Conservation (phyloP, 2,329 filamentous ascomycete species). For the Raffaelea ambrosiae region DNA sequence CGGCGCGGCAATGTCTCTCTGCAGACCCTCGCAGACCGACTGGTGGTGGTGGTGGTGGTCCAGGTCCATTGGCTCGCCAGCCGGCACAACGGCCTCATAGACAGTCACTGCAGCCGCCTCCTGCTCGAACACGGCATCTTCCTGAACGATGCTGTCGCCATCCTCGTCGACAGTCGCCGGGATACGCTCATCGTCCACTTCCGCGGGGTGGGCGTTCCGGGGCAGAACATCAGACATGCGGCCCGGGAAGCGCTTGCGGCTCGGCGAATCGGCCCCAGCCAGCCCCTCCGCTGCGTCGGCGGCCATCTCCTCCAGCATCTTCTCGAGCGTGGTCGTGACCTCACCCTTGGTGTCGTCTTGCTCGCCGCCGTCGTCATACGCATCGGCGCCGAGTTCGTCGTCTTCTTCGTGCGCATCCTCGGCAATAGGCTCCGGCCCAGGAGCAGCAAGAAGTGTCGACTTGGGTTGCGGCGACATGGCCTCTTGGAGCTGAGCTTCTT, state of each 20-base stretch:
- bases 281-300: slow-evolving; percentile 6
- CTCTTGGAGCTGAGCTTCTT: slow-evolving; percentile 6
- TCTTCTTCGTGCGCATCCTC: slow-evolving; percentile 8
- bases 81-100: not conserved
- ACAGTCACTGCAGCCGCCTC: not conserved
- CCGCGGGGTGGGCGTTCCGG: slow-evolving; percentile 18
- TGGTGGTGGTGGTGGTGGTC: slow-evolving; percentile 9
- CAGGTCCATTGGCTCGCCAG: slow-evolving; percentile 15
- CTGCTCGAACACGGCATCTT: not conserved
- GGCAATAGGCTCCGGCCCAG: not conserved
- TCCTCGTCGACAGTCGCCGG: too few relatives aligned
- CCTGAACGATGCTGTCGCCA: not conserved
- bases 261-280: slow-evolving; percentile 17
- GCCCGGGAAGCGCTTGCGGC: slow-evolving; percentile 22
- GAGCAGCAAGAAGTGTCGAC: too few relatives aligned
- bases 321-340: slow-evolving; percentile 8
- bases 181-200: not conserved
- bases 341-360: slow-evolving; percentile 5
- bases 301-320: slow-evolving; percentile 13
- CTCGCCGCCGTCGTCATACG: slow-evolving; percentile 10
- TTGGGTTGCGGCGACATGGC: not conserved
- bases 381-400: slow-evolving; percentile 9
- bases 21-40: too few relatives aligned
- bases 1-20: slow-evolving; percentile 10
- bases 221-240: slow-evolving; percentile 29